phyloP scores from a whole-genome alignment of 2,329 filamentous ascomycete genomes.

The Lojkania enalia region DNA sequence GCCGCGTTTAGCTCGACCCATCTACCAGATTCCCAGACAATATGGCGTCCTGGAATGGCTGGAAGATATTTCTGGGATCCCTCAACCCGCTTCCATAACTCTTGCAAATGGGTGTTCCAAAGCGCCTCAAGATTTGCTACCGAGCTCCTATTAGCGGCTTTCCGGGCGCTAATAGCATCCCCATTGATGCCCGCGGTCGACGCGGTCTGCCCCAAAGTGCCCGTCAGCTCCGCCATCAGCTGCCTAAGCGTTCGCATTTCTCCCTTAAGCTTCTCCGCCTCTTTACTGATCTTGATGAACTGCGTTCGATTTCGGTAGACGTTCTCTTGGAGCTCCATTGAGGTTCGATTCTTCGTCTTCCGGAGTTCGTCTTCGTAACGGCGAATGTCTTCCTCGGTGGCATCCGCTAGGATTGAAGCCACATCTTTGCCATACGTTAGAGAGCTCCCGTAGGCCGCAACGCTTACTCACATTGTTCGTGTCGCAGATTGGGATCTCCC shows the following conservation, averaged over 20 bases:
- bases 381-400: conserved; percentile 82
- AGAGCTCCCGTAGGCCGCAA: not conserved
- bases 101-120: conserved; percentile 70
- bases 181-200: conserved; percentile 44
- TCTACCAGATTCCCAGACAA: conserved; percentile 86
- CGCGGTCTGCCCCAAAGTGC: conserved; percentile 52
- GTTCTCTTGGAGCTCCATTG: conserved; percentile 86
- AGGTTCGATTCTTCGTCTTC: conserved; percentile 76
- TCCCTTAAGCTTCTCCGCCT: conserved; percentile 94
- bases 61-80: conserved; percentile 96
- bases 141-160: conserved; percentile 81
- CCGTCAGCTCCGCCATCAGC: conserved; percentile 85
- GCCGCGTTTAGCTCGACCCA: conserved; percentile 98
- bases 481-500: conserved; percentile 74
- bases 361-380: conserved; percentile 77
- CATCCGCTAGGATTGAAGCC: conserved; percentile 74
- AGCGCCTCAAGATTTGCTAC: conserved; percentile 74
- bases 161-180: conserved; percentile 49
- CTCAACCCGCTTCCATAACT: conserved; percentile 95
- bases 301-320: conserved; percentile 96
- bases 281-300: conserved; percentile 99
- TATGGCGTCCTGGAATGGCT: conserved; percentile 85
- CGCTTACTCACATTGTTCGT: conserved; percentile 72
- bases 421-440: conserved; percentile 54
- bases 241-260: conserved; percentile 92